These are phyloP conservation scores for Phytophthora sp. DNA, from an alignment of 352 stramenopile species.

Conservation along the genomic window DNA sequence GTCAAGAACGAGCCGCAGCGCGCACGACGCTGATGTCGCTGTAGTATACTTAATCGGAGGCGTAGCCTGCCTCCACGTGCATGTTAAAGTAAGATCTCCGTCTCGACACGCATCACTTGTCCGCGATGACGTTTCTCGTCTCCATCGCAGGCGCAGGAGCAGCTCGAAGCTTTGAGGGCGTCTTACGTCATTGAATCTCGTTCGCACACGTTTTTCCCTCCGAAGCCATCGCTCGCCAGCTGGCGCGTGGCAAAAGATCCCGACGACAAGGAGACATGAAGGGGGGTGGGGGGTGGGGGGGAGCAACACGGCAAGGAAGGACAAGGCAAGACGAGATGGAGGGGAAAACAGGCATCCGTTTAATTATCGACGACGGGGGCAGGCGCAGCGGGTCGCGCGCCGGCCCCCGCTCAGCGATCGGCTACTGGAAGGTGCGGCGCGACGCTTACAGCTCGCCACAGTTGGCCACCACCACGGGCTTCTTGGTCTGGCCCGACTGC, in stretches of 20 bases:
- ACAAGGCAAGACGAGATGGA: background rate
- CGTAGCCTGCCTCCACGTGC: background rate
- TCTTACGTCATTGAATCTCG: conserved; percentile 14
- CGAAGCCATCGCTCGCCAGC: background rate
- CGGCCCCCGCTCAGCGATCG: conserved; percentile 5
- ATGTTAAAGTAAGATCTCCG: too few species aligned
- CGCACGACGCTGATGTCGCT: background rate
- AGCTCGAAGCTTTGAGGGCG: background rate
- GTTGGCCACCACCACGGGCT: conserved; percentile 94
- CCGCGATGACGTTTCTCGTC: background rate
- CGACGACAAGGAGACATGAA: too few species aligned
- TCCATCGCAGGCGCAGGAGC: background rate
- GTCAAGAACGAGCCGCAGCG: conserved; percentile 32
- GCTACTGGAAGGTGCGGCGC: background rate
- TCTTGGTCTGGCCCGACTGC: conserved; percentile 90
- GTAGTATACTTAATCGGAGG: background rate
- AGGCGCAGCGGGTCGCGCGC: too few species aligned
- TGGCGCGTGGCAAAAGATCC: conserved; percentile 4
- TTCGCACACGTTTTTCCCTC: background rate
- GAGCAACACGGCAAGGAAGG: background rate
- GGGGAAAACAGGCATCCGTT: conserved; percentile 31
- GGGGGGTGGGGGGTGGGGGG: background rate
- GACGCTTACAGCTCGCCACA: conserved; percentile 90
- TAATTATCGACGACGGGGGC: conserved; percentile 43
- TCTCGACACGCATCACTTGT: too few species aligned